phyloP scores from a whole-genome alignment of 768 basidiomycete species.

The Mrakia gelida region DNA sequence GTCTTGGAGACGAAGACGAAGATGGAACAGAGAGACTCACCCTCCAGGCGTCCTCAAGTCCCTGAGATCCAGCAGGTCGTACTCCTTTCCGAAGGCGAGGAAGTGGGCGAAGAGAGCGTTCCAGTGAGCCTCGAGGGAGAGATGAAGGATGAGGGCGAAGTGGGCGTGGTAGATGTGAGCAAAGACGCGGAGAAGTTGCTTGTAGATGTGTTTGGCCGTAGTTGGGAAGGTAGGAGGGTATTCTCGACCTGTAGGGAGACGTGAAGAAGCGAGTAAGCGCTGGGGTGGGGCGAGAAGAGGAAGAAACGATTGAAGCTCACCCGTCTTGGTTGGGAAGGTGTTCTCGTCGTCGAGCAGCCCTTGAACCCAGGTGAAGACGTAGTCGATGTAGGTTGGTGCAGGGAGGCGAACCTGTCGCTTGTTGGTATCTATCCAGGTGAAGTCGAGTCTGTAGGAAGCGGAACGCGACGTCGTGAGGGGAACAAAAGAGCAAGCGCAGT shows the following conservation, averaged over 20 bases:
- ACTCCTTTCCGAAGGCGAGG: conserved; percentile 89
- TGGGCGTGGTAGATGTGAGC: conserved; percentile 97
- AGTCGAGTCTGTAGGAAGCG: conserved; percentile 66
- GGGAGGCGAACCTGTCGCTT: conserved; percentile 81
- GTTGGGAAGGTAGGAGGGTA: conserved; percentile 85
- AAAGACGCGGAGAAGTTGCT: conserved; percentile 92
- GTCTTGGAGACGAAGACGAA: background rate
- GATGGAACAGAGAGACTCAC: conserved; percentile 28
- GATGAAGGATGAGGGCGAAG: conserved; percentile 76
- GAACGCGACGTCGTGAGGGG: background rate
- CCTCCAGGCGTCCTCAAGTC: conserved; percentile 60
- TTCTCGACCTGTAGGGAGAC: conserved; percentile 60
- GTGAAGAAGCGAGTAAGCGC: conserved; percentile 15
- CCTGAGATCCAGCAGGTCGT: conserved; percentile 80
- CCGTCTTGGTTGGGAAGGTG: conserved; percentile 92
- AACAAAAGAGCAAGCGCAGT: background rate
- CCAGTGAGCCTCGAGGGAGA: conserved; percentile 84
- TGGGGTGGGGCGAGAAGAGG: background rate
- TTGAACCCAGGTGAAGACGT: conserved; percentile 95
- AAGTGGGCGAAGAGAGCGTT: conserved; percentile 98
- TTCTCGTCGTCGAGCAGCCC: conserved; percentile 90
- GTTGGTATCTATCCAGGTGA: conserved; percentile 89
- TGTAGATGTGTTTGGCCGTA: conserved; percentile 85
- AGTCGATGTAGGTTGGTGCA: conserved; percentile 95
- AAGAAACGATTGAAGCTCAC: conserved; percentile 49